Evolutionary conservation across 1,139 yeast genomes (phyloP).

Genomic region (Geotrichum cucujoidarum): DNA sequence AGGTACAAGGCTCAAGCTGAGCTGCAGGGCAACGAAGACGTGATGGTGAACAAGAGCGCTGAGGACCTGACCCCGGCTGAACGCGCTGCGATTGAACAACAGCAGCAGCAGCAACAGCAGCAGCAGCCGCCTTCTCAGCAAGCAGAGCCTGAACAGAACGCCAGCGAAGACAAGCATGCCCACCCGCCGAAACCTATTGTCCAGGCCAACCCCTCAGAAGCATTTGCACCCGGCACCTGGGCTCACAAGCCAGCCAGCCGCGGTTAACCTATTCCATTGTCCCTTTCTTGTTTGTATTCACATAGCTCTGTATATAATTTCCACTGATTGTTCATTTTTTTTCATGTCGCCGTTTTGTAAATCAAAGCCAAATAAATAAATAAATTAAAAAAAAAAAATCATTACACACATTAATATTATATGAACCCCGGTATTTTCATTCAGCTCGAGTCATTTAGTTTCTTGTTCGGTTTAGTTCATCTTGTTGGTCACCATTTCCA

Average conservation of each 20-base stretch:
- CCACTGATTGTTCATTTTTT: too few relatives aligned
- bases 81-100: neutral
- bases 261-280: neutral
- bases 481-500: conserved; percentile 6
- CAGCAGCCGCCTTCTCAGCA: neutral
- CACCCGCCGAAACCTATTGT: conserved; percentile 10
- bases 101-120: neutral
- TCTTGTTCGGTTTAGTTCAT: too few relatives aligned
- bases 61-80: conserved; percentile 1
- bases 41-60: neutral
- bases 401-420: too few relatives aligned
- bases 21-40: neutral
- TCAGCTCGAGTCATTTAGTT: too few relatives aligned
- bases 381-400: neutral
- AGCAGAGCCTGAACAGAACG: neutral
- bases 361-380: neutral
- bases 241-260: conserved; percentile 14
- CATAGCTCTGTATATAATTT: neutral
- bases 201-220: conserved; percentile 18
- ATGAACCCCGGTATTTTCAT: too few relatives aligned
- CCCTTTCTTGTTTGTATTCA: neutral
- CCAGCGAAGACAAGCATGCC: conserved; percentile 2
- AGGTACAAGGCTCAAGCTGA: neutral
- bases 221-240: conserved; percentile 19
- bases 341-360: too few relatives aligned